phyloP scores from a whole-genome alignment of 139 green algal genomes.

The Coelastrella sp. region DNA sequence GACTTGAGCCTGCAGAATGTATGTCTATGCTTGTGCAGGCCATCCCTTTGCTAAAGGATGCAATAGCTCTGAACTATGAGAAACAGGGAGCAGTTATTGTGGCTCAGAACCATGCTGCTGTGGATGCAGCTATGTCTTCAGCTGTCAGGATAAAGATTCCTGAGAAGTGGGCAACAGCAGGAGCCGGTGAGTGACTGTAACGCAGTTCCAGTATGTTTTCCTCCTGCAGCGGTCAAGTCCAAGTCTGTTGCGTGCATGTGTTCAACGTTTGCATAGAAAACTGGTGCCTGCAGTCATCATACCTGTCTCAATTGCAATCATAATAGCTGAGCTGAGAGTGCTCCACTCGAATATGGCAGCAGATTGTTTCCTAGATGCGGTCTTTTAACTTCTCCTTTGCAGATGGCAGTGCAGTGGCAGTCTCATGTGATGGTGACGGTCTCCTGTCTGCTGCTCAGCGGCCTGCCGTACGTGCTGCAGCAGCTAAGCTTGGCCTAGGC shows the following conservation, averaged over 20 bases:
- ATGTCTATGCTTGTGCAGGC: conserved; percentile 35
- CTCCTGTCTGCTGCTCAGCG: background rate
- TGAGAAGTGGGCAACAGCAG: conserved; percentile 46
- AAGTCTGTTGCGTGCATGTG: background rate
- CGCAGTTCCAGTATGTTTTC: background rate
- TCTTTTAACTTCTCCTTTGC: background rate
- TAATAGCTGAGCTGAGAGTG: background rate
- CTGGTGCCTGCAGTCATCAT: background rate
- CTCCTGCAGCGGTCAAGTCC: background rate
- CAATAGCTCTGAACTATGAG: conserved; percentile 65
- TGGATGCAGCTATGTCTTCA: conserved; percentile 57
- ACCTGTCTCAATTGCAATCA: background rate
- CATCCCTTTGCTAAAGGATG: conserved; percentile 65
- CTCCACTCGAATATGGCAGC: no score
- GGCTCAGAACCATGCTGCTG: conserved; percentile 58
- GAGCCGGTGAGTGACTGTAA: background rate
- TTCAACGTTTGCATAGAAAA: background rate
- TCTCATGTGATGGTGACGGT: background rate
- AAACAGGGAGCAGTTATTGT: conserved; percentile 67
- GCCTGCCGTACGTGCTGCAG: background rate
- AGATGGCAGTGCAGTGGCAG: background rate
- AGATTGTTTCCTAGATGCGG: background rate
- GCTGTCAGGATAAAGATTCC: conserved; percentile 58
- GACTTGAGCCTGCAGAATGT: background rate
- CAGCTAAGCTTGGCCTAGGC: background rate